Evolutionary conservation across 352 stramenopile genomes (phyloP).

Genomic region (Phytophthora sansomeana): DNA sequence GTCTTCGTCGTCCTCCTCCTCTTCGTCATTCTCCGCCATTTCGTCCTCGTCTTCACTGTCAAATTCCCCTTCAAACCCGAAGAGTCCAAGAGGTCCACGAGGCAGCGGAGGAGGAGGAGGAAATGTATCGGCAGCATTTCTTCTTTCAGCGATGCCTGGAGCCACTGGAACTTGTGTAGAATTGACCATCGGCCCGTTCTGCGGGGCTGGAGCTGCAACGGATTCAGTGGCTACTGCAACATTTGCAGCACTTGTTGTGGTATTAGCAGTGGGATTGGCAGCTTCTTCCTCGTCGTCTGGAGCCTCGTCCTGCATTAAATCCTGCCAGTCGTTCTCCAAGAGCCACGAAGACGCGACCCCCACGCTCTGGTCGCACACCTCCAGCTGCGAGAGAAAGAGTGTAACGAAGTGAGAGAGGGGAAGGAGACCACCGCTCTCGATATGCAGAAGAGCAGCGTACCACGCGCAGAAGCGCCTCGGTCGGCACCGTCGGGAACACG

Average conservation of each 20-base stretch:
- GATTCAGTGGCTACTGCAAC: not conserved
- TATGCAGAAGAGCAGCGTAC: slow-evolving; percentile 19
- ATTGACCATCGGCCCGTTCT: slow-evolving; percentile 24
- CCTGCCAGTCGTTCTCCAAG: slow-evolving; percentile 67
- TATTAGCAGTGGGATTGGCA: not conserved
- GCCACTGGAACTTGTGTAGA: slow-evolving; percentile 23
- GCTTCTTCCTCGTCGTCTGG: slow-evolving; percentile 8
- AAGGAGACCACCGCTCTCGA: not conserved
- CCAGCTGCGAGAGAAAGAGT: slow-evolving; percentile 39
- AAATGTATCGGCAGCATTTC: too few relatives aligned
- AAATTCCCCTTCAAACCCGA: slow-evolving; percentile 17
- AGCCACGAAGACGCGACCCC: slow-evolving; percentile 65
- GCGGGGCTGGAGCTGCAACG: not conserved
- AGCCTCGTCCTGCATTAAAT: slow-evolving; percentile 49
- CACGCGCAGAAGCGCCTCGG: slow-evolving; percentile 41
- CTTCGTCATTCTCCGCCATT: slow-evolving; percentile 52
- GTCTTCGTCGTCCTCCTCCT: slow-evolving; percentile 59
- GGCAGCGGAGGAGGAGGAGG: not conserved
- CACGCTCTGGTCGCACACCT: slow-evolving; percentile 62
- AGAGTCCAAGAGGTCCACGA: not conserved
- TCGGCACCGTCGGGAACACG: slow-evolving; percentile 54
- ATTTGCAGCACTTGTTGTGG: not conserved
- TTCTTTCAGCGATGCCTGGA: too few relatives aligned
- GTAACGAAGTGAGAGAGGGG: not conserved
- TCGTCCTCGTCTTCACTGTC: slow-evolving; percentile 53